Percentiles rank a stretch among this genome's conserved stretches.
Evolutionary conservation across 192 early-diverging fungal species (phyloP).

Genomic region (Dispira simplex): DNA sequence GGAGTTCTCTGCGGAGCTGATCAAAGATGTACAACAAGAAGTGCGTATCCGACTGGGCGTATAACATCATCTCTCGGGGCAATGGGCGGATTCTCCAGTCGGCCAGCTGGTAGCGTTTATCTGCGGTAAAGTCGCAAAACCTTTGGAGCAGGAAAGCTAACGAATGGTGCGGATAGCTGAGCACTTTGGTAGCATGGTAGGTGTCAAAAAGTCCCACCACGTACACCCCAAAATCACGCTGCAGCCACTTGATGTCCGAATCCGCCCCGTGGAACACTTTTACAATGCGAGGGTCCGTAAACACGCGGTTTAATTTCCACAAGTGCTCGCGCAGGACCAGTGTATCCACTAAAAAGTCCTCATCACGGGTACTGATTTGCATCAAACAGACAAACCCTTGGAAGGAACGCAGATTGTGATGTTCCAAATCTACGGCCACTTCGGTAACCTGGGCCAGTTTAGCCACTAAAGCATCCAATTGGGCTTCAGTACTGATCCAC

Average conservation of each 20-base stretch:
- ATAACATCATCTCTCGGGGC: constrained; percentile 78
- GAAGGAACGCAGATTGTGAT: constrained; percentile 89
- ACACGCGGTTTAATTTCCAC: constrained; percentile 61
- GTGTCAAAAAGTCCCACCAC: constrained; percentile 96
- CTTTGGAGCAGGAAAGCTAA: constrained; percentile 65
- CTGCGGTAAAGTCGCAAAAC: constrained; percentile 65
- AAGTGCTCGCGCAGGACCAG: constrained; percentile 58
- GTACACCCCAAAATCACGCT: constrained; percentile 94
- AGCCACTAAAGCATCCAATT: constrained; percentile 41
- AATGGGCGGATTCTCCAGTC: constrained; percentile 98
- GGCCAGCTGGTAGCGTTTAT: constrained; percentile 91
- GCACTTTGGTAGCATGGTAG: constrained; percentile 74
- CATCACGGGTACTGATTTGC: constrained; percentile 74
- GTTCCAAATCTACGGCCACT: constrained; percentile 90
- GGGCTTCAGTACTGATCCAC: constrained; percentile 71
- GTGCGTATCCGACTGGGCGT: constrained; percentile 92
- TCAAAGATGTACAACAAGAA: constrained; percentile 93
- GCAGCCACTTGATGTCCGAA: constrained; percentile 89
- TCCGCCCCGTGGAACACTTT: constrained; percentile 98
- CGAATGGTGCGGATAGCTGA: constrained; percentile 68
- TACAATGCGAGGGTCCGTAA: constrained; percentile 73
- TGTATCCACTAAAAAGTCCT: constrained; percentile 87
- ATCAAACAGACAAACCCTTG: constrained; percentile 93
- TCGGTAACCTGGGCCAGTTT: constrained; percentile 44
- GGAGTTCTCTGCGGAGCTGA: constrained; percentile 70